Evolutionary conservation across 257 asterid species (phyloP).

Genomic region (Salvia hispanica): DNA sequence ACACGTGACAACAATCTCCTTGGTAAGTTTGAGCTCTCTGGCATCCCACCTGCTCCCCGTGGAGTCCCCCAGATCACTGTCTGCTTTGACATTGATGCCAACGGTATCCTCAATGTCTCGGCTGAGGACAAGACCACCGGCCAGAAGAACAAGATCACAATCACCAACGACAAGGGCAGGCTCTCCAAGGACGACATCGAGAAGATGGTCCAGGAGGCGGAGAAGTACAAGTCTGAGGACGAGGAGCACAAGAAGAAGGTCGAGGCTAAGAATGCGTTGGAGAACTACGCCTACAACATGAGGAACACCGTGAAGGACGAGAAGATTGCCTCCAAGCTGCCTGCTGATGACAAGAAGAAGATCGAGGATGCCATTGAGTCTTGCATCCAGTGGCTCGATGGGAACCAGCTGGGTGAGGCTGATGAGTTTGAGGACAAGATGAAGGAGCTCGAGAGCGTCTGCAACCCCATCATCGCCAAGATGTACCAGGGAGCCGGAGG

Average conservation of each 20-base stretch:
- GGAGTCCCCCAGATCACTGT: slow-evolving; percentile 88
- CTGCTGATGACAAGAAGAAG: slow-evolving; percentile 63
- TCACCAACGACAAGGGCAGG: slow-evolving; percentile 83
- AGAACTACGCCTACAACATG: slow-evolving; percentile 85
- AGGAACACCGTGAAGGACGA: slow-evolving; percentile 85
- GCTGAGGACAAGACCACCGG: slow-evolving; percentile 91
- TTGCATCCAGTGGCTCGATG: slow-evolving; percentile 66
- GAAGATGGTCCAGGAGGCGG: slow-evolving; percentile 89
- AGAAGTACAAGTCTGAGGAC: slow-evolving; percentile 81
- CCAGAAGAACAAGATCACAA: slow-evolving; percentile 88
- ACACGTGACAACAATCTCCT: slow-evolving; percentile 76
- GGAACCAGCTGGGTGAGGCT: slow-evolving; percentile 72
- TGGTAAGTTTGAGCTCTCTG: slow-evolving; percentile 81
- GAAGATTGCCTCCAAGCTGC: slow-evolving; percentile 69
- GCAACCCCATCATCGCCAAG: slow-evolving; percentile 84
- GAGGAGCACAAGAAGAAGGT: slow-evolving; percentile 91
- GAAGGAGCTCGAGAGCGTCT: slow-evolving; percentile 79
- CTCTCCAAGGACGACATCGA: slow-evolving; percentile 82
- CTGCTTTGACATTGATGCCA: slow-evolving; percentile 82
- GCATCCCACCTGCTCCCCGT: slow-evolving; percentile 82
- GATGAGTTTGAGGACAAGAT: slow-evolving; percentile 86
- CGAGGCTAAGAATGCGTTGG: slow-evolving; percentile 73
- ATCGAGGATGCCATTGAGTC: slow-evolving; percentile 70
- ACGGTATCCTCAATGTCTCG: slow-evolving; percentile 74
- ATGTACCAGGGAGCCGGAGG: slow-evolving; percentile 87